Base-by-base conservation (phyloP, 164 flowering plant species). In the Vitis riparia region DNA sequence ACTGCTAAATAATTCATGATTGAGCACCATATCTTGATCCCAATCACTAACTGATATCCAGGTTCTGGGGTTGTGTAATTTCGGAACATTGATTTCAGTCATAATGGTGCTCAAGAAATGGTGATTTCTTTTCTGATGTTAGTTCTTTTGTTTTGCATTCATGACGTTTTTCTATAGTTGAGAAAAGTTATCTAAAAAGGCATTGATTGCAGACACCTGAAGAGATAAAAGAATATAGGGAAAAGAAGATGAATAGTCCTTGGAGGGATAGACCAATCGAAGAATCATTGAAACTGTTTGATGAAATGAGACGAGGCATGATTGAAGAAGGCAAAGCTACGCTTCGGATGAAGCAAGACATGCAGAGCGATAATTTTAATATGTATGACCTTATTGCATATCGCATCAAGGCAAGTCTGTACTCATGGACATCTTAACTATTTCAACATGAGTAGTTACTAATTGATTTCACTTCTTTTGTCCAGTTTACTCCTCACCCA, bases 321-420 rank as follows among this genome's bases (percentile, higher is more conserved):
- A 85, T 96, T 76, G 97, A 88, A 61, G 99, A 96, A 83, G 97
- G 97, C 44, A 91, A 89, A 82, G 98, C 98, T 17, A 96, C 99
- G 49, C 86, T 96, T 44, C 78, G 99, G 73, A 96, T 96, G 99
- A 96, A 92, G 79, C 99, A 96, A 77, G 99, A 96, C 75, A 96
- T 96, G 99, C 97, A 93, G 85, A 93, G 97, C 76, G 97, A 96
- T 72, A 96, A 96, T 64, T 86, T 50, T 71, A 96, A 96, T 68
- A 96, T 96, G 99, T 92, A 90, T 80, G 99, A 96, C 76, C 88
- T 96, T 66, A 93, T 96, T 70, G 98, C 99, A 44, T 93, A 96
- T 76, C 90, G 97, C 14, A 96, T 93, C 69, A 96, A 93, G 98
- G 98, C 77, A 87, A 84, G 82, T 76, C 2, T 49, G 9, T 10